Conservation (phyloP, 2,329 filamentous ascomycete genomes). For the Penicillium sp. region DNA sequence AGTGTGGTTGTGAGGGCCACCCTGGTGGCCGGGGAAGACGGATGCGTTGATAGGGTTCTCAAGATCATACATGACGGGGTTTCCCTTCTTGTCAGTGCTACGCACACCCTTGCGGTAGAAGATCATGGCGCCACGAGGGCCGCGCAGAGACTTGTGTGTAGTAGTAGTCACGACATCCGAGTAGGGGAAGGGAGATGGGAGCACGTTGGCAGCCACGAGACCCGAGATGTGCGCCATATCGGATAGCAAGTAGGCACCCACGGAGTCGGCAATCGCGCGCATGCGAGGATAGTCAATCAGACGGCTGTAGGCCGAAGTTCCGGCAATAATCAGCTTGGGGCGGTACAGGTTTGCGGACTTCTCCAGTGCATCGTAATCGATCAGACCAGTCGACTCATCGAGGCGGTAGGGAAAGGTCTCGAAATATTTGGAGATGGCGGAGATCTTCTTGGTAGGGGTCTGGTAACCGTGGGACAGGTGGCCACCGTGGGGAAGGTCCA, state of each 20-base stretch:
- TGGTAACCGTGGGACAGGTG: constrained; percentile 98
- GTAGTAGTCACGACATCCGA: constrained; percentile 98
- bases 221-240: constrained; percentile 99
- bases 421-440: constrained; percentile 96
- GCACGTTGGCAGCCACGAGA: constrained; percentile 86
- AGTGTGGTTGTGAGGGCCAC: constrained; percentile 98
- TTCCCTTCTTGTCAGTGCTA: constrained; percentile 86
- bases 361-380: constrained; percentile 92
- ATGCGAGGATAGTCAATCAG: constrained; percentile 96
- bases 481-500: constrained; percentile 90
- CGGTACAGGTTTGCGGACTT: constrained; percentile 89
- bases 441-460: constrained; percentile 93
- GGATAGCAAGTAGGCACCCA: constrained; percentile 90
- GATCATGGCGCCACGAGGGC: constrained; percentile 98
- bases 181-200: constrained; percentile 86
- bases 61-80: constrained; percentile 86
- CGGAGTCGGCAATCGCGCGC: constrained; percentile 90
- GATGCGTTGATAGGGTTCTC: constrained; percentile 98
- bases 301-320: constrained; percentile 97
- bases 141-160: constrained; percentile 97
- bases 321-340: constrained; percentile 92
- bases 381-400: constrained; percentile 73
- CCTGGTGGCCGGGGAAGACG: constrained; percentile 98
- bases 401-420: constrained; percentile 98
- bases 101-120: constrained; percentile 98